phyloP scores from a whole-genome alignment of 2,329 filamentous ascomycete species.

The Beauveria asiatica region DNA sequence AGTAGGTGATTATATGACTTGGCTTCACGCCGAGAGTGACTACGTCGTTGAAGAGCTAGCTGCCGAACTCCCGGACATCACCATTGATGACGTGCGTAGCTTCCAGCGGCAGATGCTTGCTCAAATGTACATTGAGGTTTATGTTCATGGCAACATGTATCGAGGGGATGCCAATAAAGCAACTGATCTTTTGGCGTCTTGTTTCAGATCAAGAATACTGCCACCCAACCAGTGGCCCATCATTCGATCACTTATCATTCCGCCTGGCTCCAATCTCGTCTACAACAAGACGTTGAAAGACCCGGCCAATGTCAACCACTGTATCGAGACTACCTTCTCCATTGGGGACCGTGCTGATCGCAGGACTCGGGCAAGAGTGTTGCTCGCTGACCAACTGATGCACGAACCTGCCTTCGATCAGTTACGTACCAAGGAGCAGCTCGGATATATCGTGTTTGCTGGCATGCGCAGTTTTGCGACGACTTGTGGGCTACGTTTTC shows the following conservation, averaged over 20 bases:
- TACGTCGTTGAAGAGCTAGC: constrained; percentile 75
- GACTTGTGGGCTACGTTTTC: constrained; percentile 75
- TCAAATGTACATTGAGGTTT: constrained; percentile 79
- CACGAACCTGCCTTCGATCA: constrained; percentile 94
- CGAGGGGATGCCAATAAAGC: constrained; percentile 85
- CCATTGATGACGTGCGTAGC: constrained; percentile 61
- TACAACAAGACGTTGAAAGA: constrained; percentile 77
- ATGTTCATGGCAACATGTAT: constrained; percentile 88
- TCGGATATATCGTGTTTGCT: constrained; percentile 93
- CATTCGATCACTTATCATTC: constrained; percentile 66
- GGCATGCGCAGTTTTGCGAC: constrained; percentile 64
- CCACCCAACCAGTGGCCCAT: constrained; percentile 74
- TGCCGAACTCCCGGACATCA: constrained; percentile 66
- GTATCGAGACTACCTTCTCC: constrained; percentile 69
- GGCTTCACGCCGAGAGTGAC: constrained; percentile 67
- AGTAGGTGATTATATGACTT: constrained; percentile 72
- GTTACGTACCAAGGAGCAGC: constrained; percentile 90
- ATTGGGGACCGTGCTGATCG: constrained; percentile 62
- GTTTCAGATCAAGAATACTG: constrained; percentile 63
- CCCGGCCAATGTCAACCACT: constrained; percentile 81
- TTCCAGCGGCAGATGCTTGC: constrained; percentile 76
- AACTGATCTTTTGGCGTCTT: constrained; percentile 72
- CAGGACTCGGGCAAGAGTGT: constrained; percentile 62
- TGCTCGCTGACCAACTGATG: constrained; percentile 81
- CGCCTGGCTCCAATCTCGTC: constrained; percentile 72